Base-by-base conservation (phyloP, 495 filamentous ascomycete species). In the Penicillium cinerascens region DNA sequence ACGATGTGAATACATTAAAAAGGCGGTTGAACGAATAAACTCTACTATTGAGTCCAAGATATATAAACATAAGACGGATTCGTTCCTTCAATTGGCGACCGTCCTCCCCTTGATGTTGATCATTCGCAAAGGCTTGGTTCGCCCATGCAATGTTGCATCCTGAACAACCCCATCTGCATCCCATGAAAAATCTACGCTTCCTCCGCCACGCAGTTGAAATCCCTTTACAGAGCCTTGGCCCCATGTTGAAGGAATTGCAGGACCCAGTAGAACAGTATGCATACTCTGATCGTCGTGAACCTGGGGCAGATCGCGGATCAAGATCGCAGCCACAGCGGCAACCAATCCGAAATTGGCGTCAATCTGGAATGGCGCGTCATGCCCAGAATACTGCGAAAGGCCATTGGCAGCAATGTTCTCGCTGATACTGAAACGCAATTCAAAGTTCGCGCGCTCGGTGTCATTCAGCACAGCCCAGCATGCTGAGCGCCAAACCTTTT, bases 321-420 rank as follows among this genome's bases (percentile, higher is more conserved):
- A 58, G 67, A 81, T 78, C 6, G 55, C 58, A 25, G 78, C 37
- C 46, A 78, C 64, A 9, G 75, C 77, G 1, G 71, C 78, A 35
- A 67, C 63, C 4, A 71, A 53, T 5, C 77, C 79, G 48, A 79
- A 82, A 59, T 82, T 82, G 9, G 79, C 79, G 64, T 82, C 79
- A 35, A 80, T 78, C 61, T 82, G 79, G 50, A 80, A 80, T 5
- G 75, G 72, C 33, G 53, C 51, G 18, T 51, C 13, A 16, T 45
- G 41, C 7, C 68, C 62, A n/a, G 49, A 60, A 51, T 82, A 82
- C 65, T 78, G 68, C 15, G 61, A 69, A 15, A 82, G 60, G 6
- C 74, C 72, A 45, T 78, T 81, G 2, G 49, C 63, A 1, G 71
- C 78, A 29, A 81, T 74, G 49, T 81, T 81, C 44, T 69, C 47